These are phyloP conservation scores for Gastrolobium villosum DNA, from an alignment of 306 rosid species.

Conservation along the genomic window DNA sequence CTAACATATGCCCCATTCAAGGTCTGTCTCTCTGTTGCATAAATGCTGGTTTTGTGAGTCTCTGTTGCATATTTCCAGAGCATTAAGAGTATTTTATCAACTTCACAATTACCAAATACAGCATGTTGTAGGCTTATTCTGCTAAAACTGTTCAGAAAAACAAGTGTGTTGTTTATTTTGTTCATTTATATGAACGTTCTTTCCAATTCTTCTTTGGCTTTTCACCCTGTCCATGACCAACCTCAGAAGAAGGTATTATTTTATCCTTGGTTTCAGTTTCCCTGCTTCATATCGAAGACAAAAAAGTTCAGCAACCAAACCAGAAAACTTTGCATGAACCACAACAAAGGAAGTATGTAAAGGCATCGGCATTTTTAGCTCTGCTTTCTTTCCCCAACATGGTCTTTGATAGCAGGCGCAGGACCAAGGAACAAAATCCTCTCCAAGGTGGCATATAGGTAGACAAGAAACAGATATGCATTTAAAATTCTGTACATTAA, in stretches of 20 bases:
- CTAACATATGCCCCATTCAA: too few relatives aligned
- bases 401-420: slow-evolving; percentile 15
- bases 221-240: slow-evolving; percentile 37
- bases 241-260: slow-evolving; percentile 43
- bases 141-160: not conserved
- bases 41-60: slow-evolving; percentile 16
- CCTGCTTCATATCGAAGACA: slow-evolving; percentile 29
- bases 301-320: slow-evolving; percentile 42
- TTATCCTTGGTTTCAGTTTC: slow-evolving; percentile 38
- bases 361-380: slow-evolving; percentile 16
- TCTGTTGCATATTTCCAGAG: slow-evolving; percentile 1
- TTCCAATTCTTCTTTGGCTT: slow-evolving; percentile 55
- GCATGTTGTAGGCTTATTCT: slow-evolving; percentile 1
- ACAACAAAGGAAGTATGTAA: slow-evolving; percentile 18
- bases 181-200: slow-evolving; percentile 45
- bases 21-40: slow-evolving; percentile 33
- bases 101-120: slow-evolving; percentile 10
- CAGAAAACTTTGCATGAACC: slow-evolving; percentile 31
- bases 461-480: slow-evolving; percentile 7
- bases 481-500: not conserved
- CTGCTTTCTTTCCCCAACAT: slow-evolving; percentile 2
- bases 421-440: not conserved
- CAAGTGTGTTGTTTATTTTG: not conserved
- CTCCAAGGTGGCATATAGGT: slow-evolving; percentile 6
- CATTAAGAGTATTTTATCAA: slow-evolving; percentile 19